A percentile compares a stretch with the other conserved stretches of the same genome.
Conservation (phyloP, 306 rosid species). For the Quercus variabilis region DNA sequence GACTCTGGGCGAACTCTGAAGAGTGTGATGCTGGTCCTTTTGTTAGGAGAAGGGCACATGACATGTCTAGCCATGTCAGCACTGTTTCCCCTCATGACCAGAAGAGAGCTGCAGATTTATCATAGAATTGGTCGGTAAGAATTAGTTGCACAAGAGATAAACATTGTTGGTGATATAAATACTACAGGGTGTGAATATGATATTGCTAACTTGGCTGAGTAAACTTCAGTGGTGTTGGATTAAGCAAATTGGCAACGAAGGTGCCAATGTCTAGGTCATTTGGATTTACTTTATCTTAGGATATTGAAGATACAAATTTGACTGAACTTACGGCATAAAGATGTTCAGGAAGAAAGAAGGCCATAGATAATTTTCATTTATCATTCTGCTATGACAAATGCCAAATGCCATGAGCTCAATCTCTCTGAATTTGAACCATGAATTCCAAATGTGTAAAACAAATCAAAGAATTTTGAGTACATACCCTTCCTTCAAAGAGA, state of each 20-base stretch:
- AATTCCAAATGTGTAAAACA: constrained; percentile 26
- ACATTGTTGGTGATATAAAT: not conserved
- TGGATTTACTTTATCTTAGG: not conserved
- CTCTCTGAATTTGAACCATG: constrained; percentile 23
- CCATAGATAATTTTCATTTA: not conserved
- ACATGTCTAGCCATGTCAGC: constrained; percentile 98
- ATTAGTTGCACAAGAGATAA: constrained; percentile 3
- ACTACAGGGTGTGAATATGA: not conserved
- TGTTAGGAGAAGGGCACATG: constrained; percentile 77
- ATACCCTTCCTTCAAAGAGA: constrained; percentile 86
- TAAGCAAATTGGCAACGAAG: not conserved
- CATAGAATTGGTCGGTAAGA: not conserved
- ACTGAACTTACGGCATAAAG: not conserved
- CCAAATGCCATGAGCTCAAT: constrained; percentile 25
- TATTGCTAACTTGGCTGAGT: not conserved
- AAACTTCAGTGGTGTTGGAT: not conserved
- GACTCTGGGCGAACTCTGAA: constrained; percentile 71
- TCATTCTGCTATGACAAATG: too few relatives aligned
- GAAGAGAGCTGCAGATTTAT: constrained; percentile 58
- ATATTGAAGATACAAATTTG: not conserved
- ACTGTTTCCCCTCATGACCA: constrained; percentile 98
- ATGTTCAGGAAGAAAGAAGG: not conserved
- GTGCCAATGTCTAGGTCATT: not conserved
- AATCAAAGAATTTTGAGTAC: constrained; percentile 25
- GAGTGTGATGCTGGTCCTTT: constrained; percentile 82